Evolutionary conservation across 2,329 filamentous ascomycete species (phyloP).

Genomic region (Clarireedia sp.): DNA sequence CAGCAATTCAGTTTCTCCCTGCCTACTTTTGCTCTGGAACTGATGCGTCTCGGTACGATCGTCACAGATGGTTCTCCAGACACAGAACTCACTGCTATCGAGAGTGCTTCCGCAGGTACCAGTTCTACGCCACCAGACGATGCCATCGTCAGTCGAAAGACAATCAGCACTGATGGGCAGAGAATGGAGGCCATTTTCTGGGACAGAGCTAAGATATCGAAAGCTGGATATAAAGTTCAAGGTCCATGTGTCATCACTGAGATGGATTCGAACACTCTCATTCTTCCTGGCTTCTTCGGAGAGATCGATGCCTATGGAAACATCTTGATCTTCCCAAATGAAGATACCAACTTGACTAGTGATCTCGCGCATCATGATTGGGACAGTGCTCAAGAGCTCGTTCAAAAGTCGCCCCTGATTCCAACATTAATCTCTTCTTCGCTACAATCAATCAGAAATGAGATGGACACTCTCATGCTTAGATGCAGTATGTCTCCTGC

Average conservation of each 20-base stretch:
- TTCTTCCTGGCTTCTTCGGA: not conserved
- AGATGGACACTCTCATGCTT: conserved; percentile 6
- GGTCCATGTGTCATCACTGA: conserved; percentile 1
- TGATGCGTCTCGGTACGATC: not conserved
- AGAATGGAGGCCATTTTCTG: not conserved
- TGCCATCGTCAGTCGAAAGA: not conserved
- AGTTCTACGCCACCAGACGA: not conserved
- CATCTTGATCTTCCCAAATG: not conserved
- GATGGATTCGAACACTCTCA: conserved; percentile 5
- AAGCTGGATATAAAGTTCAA: conserved; percentile 2
- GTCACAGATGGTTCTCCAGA: conserved; percentile 1
- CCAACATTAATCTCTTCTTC: conserved; percentile 4
- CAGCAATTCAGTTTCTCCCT: conserved; percentile 4
- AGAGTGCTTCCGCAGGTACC: not conserved
- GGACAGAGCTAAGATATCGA: conserved; percentile 1
- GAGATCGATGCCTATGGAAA: conserved; percentile 2
- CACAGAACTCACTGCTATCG: not conserved
- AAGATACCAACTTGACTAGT: not conserved
- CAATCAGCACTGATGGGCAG: not conserved
- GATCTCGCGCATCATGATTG: not conserved
- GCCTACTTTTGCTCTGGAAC: not conserved
- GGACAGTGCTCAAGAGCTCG: not conserved
- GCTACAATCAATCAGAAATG: conserved; percentile 5
- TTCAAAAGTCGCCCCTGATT: not conserved
- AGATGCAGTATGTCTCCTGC: not conserved